Evolutionary conservation across 2,329 filamentous ascomycete genomes (phyloP), one percentile per base, ranked within the genome.

Genomic region (Hirsutella thompsonii): DNA sequence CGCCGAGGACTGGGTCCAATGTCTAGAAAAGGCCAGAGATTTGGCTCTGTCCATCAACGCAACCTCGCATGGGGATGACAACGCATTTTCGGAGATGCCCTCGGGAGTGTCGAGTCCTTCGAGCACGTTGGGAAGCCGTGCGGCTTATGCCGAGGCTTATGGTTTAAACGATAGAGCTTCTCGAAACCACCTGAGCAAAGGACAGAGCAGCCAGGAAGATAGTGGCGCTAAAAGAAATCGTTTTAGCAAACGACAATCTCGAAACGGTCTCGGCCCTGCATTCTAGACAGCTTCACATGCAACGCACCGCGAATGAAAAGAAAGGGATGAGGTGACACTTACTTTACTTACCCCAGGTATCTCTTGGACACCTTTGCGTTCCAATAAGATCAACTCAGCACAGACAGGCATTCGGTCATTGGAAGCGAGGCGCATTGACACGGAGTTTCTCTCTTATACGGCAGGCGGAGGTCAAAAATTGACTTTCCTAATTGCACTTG

Each of bases 161-260:
- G 58, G 58, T 28, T 51, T 67, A 42, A 65, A 60, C 46, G 76
- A 79, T 45, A 66, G 72, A 42, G 62, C 68, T 37, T 68, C 70
- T 37, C 69, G 77, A 41, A 71, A 70, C 46, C 72, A 77, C 49
- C 52, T 80, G 32, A 76, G 66, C 47, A 80, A 79, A 57, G 74
- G 68, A 46, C 76, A 79, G 52, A 67, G 64, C 35, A 72, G 64
- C 46, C 49, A 70, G 20, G 75, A 77, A 23, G 72, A 77, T 41
- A 57, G 66, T 32, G 53, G 62, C 16, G 55, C 66, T 11, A 79
- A 75, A 57, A 67, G 71, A 38, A 78, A 81, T 50, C 70, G 79
- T 38, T 96, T 95, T 62, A 94, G 88, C 64, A 92, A 92, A 63
- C 74, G 90, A 50, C 87, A 94, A 63, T 93, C 85, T 14, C 94